Evolutionary conservation across 768 basidiomycete genomes (phyloP), one percentile per base, ranked within the genome.

Genomic region (Lentinula edodes): DNA sequence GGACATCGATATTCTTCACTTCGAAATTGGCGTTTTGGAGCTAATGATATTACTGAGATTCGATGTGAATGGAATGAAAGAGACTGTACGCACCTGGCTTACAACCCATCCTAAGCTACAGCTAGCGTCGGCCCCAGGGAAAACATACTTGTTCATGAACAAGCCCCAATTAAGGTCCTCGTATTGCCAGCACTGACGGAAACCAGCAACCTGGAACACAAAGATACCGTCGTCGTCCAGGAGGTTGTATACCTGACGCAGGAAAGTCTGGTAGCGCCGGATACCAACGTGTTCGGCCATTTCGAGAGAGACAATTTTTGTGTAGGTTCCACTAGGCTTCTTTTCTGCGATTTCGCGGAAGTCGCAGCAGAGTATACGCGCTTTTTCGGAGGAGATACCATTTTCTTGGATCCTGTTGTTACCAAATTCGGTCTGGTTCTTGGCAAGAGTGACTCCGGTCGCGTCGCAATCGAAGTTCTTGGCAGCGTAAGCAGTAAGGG

Each of bases 251-350:
- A 99, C 87, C 74, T 98, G 93, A 41, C 82, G 80, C 66, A 98
- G 81, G 85, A 96, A 98, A 41, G 88, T 73, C 15, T 83, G 83
- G 75, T 99, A 99, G 48, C 93, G 89, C 67, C 94, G 87, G 70
- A 99, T 85, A 62, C 97, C 97, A 63, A 99, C 97, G 71, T 99
- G 97, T 87, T 99, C 97, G 16, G 96, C 96, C 96, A 98, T 98
- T 73, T 99, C 97, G 63, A 99, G 81, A 63, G 87, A 89, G 53
- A 96, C 94, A 58, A 99, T 98, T 80, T 98, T 98, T 69, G 87
- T 88, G 70, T 90, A 99, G 61, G 85, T 84, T 57, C 88, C 87
- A 38, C 69, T 75, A 43, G 34, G 58, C 52, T 76, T 73, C 60
- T 86, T 82, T 35, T 84, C 83, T 39, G 93, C 92, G 66, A 98